These are phyloP conservation scores for Didymella keratinophila DNA, from an alignment of 2,329 filamentous ascomycete species.

Conservation along the genomic window DNA sequence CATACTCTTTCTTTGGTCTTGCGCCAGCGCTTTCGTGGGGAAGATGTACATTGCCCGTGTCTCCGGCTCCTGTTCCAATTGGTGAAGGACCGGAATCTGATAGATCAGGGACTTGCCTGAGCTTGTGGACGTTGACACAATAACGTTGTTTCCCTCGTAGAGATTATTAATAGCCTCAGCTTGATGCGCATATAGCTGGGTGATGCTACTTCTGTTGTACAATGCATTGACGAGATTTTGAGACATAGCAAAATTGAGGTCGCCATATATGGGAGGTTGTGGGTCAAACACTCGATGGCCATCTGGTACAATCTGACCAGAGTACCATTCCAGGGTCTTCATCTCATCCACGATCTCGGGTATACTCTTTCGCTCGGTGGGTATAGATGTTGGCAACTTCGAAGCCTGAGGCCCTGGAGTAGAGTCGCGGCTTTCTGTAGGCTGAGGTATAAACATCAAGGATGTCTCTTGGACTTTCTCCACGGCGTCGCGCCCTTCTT, in stretches of 20 bases:
- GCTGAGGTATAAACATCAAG: constrained; percentile 68
- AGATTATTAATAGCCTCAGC: constrained; percentile 91
- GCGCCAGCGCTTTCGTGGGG: constrained; percentile 93
- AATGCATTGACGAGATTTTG: constrained; percentile 94
- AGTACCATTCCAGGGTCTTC: constrained; percentile 85
- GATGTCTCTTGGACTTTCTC: constrained; percentile 67
- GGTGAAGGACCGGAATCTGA: constrained; percentile 88
- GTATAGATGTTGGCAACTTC: constrained; percentile 74
- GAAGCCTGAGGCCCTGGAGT: constrained; percentile 54
- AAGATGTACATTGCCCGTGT: constrained; percentile 97
- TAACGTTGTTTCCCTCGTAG: constrained; percentile 82
- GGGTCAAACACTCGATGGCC: constrained; percentile 91
- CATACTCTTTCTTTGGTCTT: constrained; percentile 90
- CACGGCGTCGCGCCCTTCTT: constrained; percentile 71
- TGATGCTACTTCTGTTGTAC: constrained; percentile 90
- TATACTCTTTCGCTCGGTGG: constrained; percentile 79
- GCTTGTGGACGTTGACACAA: constrained; percentile 92
- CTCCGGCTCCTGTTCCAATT: constrained; percentile 77
- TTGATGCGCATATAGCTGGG: constrained; percentile 88
- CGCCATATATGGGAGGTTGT: constrained; percentile 81
- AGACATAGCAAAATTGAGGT: constrained; percentile 84
- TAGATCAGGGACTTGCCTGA: constrained; percentile 99
- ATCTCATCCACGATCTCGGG: constrained; percentile 86
- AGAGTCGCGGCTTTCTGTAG: constrained; percentile 55
- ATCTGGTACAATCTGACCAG: constrained; percentile 88